phyloP scores from a whole-genome alignment of 352 stramenopile species.

The Phytopythium delawarense region DNA sequence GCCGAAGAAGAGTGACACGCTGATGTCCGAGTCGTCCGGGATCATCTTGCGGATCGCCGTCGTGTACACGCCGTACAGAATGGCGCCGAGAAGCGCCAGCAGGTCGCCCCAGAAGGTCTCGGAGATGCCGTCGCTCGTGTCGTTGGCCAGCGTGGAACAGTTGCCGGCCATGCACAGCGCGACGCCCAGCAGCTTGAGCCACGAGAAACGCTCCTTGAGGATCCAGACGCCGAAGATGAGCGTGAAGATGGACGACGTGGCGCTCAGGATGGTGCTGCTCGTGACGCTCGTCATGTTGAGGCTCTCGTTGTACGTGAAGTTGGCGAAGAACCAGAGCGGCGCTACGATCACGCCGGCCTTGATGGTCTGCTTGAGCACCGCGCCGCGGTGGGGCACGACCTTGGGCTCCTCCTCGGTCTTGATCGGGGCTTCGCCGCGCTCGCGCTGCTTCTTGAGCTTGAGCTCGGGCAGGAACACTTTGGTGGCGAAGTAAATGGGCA shows the following conservation, averaged over 20 bases:
- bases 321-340: constrained; percentile 94
- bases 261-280: constrained; percentile 93
- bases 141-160: constrained; percentile 84
- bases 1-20: constrained; percentile 94
- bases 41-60: constrained; percentile 76
- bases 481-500: constrained; percentile 66
- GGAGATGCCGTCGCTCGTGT: constrained; percentile 35
- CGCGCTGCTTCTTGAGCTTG: constrained; percentile 4
- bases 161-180: constrained; percentile 87
- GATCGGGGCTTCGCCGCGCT: constrained; percentile 4
- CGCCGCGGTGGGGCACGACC: constrained; percentile 14
- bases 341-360: constrained; percentile 60
- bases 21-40: constrained; percentile 84
- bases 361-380: constrained; percentile 29
- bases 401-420: constrained; percentile 18
- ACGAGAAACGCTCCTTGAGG: constrained; percentile 81
- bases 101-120: constrained; percentile 59
- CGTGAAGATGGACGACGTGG: constrained; percentile 93
- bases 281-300: constrained; percentile 93
- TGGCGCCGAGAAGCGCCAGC: constrained; percentile 62
- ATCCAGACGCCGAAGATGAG: constrained; percentile 86
- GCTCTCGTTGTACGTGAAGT: constrained; percentile 93
- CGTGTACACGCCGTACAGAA: constrained; percentile 95
- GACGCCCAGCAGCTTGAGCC: constrained; percentile 84
- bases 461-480: constrained; percentile 31